phyloP scores from a whole-genome alignment of 2,329 filamentous ascomycete species.

The Botryotinia narcissicola region DNA sequence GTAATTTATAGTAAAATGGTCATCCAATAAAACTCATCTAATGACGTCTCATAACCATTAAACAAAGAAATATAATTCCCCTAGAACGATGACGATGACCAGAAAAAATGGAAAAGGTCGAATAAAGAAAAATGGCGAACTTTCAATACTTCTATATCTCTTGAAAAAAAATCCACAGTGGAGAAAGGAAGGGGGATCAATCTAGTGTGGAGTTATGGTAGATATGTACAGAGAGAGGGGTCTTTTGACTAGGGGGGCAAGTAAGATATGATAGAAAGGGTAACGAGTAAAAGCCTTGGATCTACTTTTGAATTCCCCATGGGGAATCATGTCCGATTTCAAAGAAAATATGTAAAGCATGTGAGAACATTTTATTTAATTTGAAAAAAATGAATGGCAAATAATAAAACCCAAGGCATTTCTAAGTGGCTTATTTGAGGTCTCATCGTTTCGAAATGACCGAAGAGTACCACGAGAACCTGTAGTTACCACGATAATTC shows the following conservation, averaged over 20 bases:
- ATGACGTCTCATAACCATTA: background rate
- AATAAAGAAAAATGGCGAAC: slow-evolving; percentile 2
- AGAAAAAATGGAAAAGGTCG: too few relatives aligned
- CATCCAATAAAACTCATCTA: background rate
- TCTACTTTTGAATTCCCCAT: background rate
- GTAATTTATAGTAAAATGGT: background rate
- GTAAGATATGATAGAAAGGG: background rate
- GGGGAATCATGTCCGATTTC: background rate
- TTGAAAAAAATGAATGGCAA: background rate
- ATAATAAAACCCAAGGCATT: background rate
- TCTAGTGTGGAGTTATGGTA: background rate
- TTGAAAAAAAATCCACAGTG: background rate
- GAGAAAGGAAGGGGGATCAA: background rate
- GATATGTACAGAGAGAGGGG: background rate
- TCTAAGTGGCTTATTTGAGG: background rate
- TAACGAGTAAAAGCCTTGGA: background rate
- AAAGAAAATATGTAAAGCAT: background rate
- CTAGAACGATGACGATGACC: background rate
- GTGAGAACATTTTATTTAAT: background rate
- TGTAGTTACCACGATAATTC: background rate
- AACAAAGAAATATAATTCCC: background rate
- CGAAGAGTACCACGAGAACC: background rate
- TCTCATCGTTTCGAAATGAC: background rate
- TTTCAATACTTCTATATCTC: slow-evolving; percentile 1
- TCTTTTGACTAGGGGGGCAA: background rate